Base-by-base conservation (phyloP, 1,284 basidiomycete genomes). In the Pseudozyma tsukubaensis region DNA sequence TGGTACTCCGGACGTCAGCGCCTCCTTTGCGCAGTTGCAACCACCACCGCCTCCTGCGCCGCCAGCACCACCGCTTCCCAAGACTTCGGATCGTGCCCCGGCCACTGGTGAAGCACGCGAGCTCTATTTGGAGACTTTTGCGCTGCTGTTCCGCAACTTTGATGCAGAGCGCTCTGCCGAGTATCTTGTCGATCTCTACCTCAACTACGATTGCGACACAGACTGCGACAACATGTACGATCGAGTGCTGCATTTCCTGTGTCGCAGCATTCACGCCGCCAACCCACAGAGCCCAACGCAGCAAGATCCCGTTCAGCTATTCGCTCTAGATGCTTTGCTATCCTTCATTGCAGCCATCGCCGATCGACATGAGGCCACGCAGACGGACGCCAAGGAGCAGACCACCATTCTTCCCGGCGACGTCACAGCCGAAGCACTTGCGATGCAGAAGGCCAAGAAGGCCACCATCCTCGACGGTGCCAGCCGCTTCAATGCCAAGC, bases 151-250 rank as follows among this genome's bases (percentile, higher is more conserved):
- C 54, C 69, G 91, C 92, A 34, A 88, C 57, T 66, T 65, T 16
- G 71, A 75, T 44, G 24, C 54, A 21, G 56, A 66, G 34, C 66
- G 59, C 16, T 36, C 61, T 50, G 89, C 92, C 1, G 92, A 91
- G 80, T 95, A 96, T 86, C 94, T 97, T 91, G 93, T 97, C 48
- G 94, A 97, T 82, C 87, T 98, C 11, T 99, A 94, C 87, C 89
- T 91, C 63, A 99, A 99, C 85, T 99, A 97, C 85, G 97, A 99
- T 84, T 98, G 94, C 83, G 93, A 97, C 80, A 90, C 92, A 71
- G 95, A 98, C 81, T 95, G 93, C 85, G 95, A 98, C 86, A 95
- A 99, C 83, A 86, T 99, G 63, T 97, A 96, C 80, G 94, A 98
- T 83, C 88, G 92, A 9, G 86, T 98, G n/a, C 87, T 97, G 60